Evolutionary conservation across 1,139 yeast species (phyloP).

Genomic region (Sugiyamaella neomexicana): DNA sequence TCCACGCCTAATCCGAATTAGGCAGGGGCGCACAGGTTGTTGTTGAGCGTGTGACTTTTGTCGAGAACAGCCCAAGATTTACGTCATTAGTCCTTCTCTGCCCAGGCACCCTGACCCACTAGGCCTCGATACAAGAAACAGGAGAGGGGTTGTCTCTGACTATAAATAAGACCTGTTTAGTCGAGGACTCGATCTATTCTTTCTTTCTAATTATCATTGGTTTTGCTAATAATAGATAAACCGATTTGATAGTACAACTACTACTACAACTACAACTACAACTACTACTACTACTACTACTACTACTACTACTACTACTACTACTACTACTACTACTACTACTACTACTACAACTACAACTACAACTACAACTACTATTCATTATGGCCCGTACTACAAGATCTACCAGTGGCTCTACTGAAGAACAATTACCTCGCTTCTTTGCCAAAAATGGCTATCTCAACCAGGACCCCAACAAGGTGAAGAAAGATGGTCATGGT

Average conservation of each 20-base stretch:
- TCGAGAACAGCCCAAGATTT: not conserved
- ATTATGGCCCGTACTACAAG: conserved; percentile 83
- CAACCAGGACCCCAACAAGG: conserved; percentile 68
- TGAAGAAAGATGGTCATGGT: conserved; percentile 86
- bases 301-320: not conserved
- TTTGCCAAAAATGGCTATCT: conserved; percentile 72
- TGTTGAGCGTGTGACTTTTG: not conserved
- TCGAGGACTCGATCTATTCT: not conserved
- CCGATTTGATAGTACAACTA: not conserved
- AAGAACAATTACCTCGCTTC: conserved; percentile 52
- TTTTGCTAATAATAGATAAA: not conserved
- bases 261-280: too few species aligned
- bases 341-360: not conserved
- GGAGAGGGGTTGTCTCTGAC: conserved; percentile 1
- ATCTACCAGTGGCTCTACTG: conserved; percentile 64
- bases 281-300: not conserved
- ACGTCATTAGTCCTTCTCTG: not conserved
- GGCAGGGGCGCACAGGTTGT: conserved; percentile 2
- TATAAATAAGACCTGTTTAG: conserved; percentile 1
- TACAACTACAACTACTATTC: not conserved
- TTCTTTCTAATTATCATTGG: not conserved
- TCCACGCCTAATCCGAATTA: not conserved
- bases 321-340: not conserved
- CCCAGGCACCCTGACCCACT: not conserved
- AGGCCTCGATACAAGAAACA: not conserved